phyloP scores from a whole-genome alignment of 2,329 filamentous ascomycete genomes.

The Helminthosporium solani region DNA sequence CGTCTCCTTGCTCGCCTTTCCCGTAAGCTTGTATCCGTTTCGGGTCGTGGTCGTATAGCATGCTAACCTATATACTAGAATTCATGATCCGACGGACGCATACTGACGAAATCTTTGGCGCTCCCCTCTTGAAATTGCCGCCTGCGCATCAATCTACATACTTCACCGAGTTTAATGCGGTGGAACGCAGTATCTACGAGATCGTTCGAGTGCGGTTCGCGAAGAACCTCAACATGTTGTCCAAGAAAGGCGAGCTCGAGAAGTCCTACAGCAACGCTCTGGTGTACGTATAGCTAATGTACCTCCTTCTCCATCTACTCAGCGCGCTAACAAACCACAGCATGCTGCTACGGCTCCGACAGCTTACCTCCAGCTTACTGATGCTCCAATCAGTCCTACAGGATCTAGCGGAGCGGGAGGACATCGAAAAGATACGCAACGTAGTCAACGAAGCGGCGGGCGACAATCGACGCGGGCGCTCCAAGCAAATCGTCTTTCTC shows the following conservation, averaged over 20 bases:
- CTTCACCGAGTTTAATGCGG: slow-evolving; percentile 51
- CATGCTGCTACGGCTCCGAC: slow-evolving; percentile 54
- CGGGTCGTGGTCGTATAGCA: not conserved
- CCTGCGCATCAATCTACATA: slow-evolving; percentile 47
- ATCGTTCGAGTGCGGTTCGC: slow-evolving; percentile 51
- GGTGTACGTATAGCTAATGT: slow-evolving; percentile 27
- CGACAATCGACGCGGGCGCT: slow-evolving; percentile 1
- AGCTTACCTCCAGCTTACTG: slow-evolving; percentile 53
- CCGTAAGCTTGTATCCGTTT: not conserved
- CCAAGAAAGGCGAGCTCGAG: slow-evolving; percentile 23
- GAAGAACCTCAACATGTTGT: slow-evolving; percentile 43
- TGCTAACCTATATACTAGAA: slow-evolving; percentile 6
- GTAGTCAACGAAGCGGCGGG: slow-evolving; percentile 28
- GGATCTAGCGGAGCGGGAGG: slow-evolving; percentile 47
- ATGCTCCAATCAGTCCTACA: slow-evolving; percentile 50
- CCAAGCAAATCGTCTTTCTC: slow-evolving; percentile 24
- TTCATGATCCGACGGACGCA: slow-evolving; percentile 60
- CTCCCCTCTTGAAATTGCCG: slow-evolving; percentile 57
- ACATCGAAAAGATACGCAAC: slow-evolving; percentile 48
- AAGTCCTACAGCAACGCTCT: slow-evolving; percentile 45
- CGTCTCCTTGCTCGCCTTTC: slow-evolving; percentile 42
- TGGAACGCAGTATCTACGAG: slow-evolving; percentile 56
- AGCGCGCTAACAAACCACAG: slow-evolving; percentile 1
- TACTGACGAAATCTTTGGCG: slow-evolving; percentile 52
- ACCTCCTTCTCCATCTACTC: not conserved